phyloP scores from a whole-genome alignment of 345 rosid species.

The Citrus medica region DNA sequence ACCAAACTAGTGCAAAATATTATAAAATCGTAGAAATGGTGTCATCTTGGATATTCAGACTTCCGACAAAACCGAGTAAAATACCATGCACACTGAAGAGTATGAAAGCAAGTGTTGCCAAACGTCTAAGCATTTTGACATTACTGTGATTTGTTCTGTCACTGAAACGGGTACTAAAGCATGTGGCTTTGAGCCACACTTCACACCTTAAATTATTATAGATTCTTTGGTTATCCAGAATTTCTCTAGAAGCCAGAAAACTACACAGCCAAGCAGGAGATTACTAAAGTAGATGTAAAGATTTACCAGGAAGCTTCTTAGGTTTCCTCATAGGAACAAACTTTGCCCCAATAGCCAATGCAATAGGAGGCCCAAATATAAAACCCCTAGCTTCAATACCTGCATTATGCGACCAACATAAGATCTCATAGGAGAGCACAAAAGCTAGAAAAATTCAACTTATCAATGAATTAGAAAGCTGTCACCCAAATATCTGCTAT shows the following conservation, averaged over 20 bases:
- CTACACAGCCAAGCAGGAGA: neutral
- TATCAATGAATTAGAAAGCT: neutral
- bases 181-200: neutral
- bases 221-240: neutral
- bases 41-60: neutral
- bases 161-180: neutral
- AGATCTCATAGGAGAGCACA: neutral
- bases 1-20: neutral
- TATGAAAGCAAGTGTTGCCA: neutral
- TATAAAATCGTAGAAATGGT: neutral
- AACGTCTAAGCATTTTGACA: neutral
- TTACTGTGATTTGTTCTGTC: neutral
- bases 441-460: neutral
- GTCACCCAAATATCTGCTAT: neutral
- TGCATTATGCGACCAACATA: slow-evolving; percentile 20
- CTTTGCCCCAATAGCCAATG: slow-evolving; percentile 97
- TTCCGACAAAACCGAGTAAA: neutral
- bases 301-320: slow-evolving; percentile 83
- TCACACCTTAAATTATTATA: neutral
- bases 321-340: slow-evolving; percentile 99
- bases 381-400: slow-evolving; percentile 99
- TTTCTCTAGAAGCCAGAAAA: neutral
- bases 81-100: neutral
- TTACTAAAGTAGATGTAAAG: neutral
- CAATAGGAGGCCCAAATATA: slow-evolving; percentile 99